Percentiles rank a stretch among this genome's conserved stretches.
These are phyloP conservation scores for Microdochium trichocladiopsis DNA, from an alignment of 2,329 filamentous ascomycete species.

Conservation along the genomic window DNA sequence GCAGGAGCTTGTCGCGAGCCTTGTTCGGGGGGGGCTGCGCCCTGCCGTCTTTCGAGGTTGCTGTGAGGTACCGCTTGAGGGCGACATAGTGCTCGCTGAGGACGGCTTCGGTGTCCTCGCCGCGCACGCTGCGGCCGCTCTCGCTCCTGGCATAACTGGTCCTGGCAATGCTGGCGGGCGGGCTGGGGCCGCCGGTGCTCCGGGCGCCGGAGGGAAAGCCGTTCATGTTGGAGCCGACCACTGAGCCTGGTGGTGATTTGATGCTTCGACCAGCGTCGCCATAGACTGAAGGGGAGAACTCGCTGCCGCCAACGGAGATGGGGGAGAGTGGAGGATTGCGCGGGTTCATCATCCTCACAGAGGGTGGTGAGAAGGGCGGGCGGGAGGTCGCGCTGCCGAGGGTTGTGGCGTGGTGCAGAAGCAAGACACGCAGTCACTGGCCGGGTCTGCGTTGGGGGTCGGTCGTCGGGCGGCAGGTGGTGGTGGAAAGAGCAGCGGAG, in stretches of 20 bases:
- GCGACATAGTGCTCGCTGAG: slow-evolving; percentile 76
- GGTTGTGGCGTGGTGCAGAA: too few species aligned
- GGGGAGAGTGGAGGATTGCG: slow-evolving; percentile 74
- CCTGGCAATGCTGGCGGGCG: slow-evolving; percentile 82
- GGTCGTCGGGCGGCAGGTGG: too few species aligned
- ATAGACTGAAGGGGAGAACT: slow-evolving; percentile 67
- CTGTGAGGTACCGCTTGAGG: slow-evolving; percentile 67
- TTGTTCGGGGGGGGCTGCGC: slow-evolving; percentile 72
- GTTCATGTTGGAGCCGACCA: slow-evolving; percentile 55
- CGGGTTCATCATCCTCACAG: slow-evolving; percentile 51
- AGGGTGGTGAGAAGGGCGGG: slow-evolving; percentile 2
- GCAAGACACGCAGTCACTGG: too few species aligned
- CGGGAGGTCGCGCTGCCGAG: neutral
- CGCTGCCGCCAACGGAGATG: slow-evolving; percentile 75
- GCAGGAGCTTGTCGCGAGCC: slow-evolving; percentile 87
- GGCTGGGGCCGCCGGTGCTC: slow-evolving; percentile 63
- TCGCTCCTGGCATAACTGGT: slow-evolving; percentile 68
- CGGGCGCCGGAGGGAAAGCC: slow-evolving; percentile 48
- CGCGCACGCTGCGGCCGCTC: slow-evolving; percentile 51
- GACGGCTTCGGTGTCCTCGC: slow-evolving; percentile 55
- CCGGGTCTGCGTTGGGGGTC: too few species aligned
- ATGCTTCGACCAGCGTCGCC: slow-evolving; percentile 51
- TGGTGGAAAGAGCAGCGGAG: too few species aligned
- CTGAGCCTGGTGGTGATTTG: slow-evolving; percentile 64
- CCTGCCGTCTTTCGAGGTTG: slow-evolving; percentile 66